These are phyloP conservation scores for Cairneyella variabilis DNA, from an alignment of 495 filamentous ascomycete species.

Conservation along the genomic window DNA sequence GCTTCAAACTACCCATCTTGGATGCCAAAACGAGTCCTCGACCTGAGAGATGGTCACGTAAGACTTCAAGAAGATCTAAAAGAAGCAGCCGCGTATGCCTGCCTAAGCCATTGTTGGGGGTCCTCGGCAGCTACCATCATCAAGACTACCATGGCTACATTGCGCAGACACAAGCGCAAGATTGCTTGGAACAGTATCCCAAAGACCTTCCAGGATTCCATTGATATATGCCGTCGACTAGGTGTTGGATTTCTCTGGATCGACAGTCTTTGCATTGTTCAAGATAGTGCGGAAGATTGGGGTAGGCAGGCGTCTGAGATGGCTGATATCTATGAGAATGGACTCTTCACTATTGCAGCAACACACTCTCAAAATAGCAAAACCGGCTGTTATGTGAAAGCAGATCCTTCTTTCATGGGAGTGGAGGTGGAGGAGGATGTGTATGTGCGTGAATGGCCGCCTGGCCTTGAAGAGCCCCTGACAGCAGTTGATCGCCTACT, in stretches of 20 bases:
- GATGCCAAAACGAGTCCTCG: not conserved
- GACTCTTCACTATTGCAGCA: slow-evolving; percentile 17
- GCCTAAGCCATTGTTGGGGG: slow-evolving; percentile 21
- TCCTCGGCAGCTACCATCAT: not conserved
- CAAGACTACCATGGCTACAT: not conserved
- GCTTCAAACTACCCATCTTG: not conserved
- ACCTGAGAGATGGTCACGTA: not conserved
- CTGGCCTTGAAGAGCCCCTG: not conserved
- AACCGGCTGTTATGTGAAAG: not conserved
- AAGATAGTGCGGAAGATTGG: slow-evolving; percentile 19
- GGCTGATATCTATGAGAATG: slow-evolving; percentile 14
- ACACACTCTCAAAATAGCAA: not conserved
- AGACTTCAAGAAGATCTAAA: not conserved
- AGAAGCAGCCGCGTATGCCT: not conserved
- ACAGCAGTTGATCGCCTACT: not conserved
- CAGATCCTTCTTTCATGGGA: not conserved
- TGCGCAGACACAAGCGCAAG: not conserved
- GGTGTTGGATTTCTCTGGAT: slow-evolving; percentile 33
- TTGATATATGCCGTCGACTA: slow-evolving; percentile 20
- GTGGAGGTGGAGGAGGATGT: not conserved
- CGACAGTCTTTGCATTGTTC: too few relatives aligned
- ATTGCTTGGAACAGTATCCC: slow-evolving; percentile 14
- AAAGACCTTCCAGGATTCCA: slow-evolving; percentile 27
- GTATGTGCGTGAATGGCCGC: not conserved
- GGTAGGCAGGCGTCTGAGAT: slow-evolving; percentile 13